A percentile compares a stretch with the other conserved stretches of the same genome.
phyloP scores from a whole-genome alignment of 192 early-diverging fungal species.

The Globomyces pollinis-pini region DNA sequence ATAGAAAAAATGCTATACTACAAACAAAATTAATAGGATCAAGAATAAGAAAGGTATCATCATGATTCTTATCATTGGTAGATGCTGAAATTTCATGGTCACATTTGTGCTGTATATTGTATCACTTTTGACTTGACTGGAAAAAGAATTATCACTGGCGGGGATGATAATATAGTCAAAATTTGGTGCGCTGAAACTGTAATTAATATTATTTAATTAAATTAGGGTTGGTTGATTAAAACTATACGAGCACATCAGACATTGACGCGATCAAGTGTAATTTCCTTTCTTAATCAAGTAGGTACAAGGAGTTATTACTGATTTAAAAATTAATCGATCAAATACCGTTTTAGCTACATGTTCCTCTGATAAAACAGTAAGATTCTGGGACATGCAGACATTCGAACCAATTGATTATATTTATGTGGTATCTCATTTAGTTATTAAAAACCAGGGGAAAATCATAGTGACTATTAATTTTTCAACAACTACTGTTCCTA shows the following conservation, averaged over 20 bases:
- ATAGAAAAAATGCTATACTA: neutral
- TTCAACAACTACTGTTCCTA: neutral
- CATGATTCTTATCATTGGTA: too few relatives aligned
- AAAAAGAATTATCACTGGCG: conserved; percentile 1
- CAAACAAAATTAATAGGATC: neutral
- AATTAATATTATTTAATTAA: too few relatives aligned
- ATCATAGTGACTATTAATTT: neutral
- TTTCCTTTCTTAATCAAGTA: neutral
- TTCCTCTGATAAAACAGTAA: neutral
- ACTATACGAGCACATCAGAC: conserved; percentile 4
- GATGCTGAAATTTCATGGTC: conserved; percentile 2
- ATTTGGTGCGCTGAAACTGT: conserved; percentile 5
- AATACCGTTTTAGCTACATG: conserved; percentile 7
- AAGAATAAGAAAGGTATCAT: neutral
- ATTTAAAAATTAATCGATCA: neutral
- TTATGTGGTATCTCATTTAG: neutral
- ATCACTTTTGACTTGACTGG: neutral
- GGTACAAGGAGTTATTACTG: conserved; percentile 4
- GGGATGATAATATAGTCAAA: conserved; percentile 9
- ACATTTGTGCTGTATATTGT: neutral
- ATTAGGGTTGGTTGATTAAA: conserved; percentile 1
- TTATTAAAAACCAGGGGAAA: conserved; percentile 2
- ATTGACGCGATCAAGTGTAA: neutral
- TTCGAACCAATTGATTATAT: neutral
- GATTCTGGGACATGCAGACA: neutral